Evolutionary conservation across 2,329 filamentous ascomycete species (phyloP), one percentile per base, ranked within the genome.

Genomic region (Penicillium occitanis): DNA sequence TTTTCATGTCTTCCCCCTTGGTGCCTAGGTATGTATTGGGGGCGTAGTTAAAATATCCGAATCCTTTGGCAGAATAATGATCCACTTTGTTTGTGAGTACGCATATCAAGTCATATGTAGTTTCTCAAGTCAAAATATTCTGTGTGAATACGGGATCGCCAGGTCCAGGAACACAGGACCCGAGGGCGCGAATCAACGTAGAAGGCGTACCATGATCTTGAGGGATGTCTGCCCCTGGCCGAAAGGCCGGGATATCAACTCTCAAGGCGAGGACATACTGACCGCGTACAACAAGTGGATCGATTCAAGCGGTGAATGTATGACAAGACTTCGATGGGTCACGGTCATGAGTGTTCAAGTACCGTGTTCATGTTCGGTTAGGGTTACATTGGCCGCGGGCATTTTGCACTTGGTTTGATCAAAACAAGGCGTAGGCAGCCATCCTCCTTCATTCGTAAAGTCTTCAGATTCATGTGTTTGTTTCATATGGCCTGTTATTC

Each of bases 321-420:
- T n/a, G 25, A 53, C 25, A 53, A 33, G 25, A 53, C 50, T 53
- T 17, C 50, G 50, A n/a, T 30, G 14, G 28, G 17, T n/a, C 28
- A 33, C 8, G 50, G 25, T 51, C 48, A 17, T 51, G 48, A 51
- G 22, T 10, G 25, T 28, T 7, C 25, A 51, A 51, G 25, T 51
- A n/a, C 25, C 25, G 13, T 51, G 48, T 30, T 35, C 25, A 11
- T 30, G 13, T 19, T 53, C 50, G 28, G 2, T 53, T 53, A 53
- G 14, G 50, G 50, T 53, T 53, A 53, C 50, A 53, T 53, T 51
- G 48, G 11, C 50, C 50, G 28, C 19, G 19, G 50, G 50, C 50
- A 33, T 11, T 25, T 51, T 51, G 48, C 22, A 50, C 22, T 25
- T 46, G 19, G 19, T 14, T 51, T 30, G 48, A n/a, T 51, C 50